phyloP scores from a whole-genome alignment of 768 basidiomycete genomes.

The Boletus pseudo-olivaceus region DNA sequence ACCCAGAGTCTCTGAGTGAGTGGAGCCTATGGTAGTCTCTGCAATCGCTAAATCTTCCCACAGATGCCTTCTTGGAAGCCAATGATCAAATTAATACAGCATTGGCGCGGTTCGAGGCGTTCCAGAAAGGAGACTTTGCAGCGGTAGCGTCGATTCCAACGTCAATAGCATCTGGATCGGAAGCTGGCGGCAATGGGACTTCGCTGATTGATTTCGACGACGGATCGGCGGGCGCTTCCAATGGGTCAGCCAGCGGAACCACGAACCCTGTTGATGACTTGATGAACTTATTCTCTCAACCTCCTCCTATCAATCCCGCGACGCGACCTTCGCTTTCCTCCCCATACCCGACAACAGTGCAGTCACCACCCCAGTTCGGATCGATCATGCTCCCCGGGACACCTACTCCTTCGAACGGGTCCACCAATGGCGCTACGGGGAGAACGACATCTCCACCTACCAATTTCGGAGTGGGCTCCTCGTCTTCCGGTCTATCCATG shows the following conservation, averaged over 20 bases:
- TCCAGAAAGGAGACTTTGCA: slow-evolving; percentile 86
- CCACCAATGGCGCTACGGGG: slow-evolving; percentile 9
- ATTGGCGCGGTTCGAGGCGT: slow-evolving; percentile 85
- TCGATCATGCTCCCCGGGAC: slow-evolving; percentile 44
- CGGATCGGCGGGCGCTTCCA: slow-evolving; percentile 15
- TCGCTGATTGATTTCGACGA: slow-evolving; percentile 85
- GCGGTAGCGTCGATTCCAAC: slow-evolving; percentile 67
- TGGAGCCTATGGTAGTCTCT: neutral
- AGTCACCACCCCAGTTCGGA: slow-evolving; percentile 31
- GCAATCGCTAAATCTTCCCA: neutral
- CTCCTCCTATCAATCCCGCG: slow-evolving; percentile 24
- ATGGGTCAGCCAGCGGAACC: slow-evolving; percentile 15
- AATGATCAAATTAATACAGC: slow-evolving; percentile 98
- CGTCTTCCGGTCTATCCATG: slow-evolving; percentile 1
- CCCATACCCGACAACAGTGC: slow-evolving; percentile 9
- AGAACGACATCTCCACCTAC: slow-evolving; percentile 15
- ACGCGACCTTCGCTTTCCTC: slow-evolving; percentile 26
- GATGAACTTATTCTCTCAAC: slow-evolving; percentile 51
- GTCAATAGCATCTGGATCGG: slow-evolving; percentile 42
- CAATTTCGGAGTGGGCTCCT: slow-evolving; percentile 1
- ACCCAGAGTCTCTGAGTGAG: slow-evolving; percentile 85
- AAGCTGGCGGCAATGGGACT: slow-evolving; percentile 20
- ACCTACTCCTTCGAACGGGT: slow-evolving; percentile 26
- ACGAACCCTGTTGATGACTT: slow-evolving; percentile 51
- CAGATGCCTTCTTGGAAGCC: slow-evolving; percentile 90